These are phyloP conservation scores for Oryza glaberrima DNA, from an alignment of 176 grass and related monocot genomes.

Conservation along the genomic window DNA sequence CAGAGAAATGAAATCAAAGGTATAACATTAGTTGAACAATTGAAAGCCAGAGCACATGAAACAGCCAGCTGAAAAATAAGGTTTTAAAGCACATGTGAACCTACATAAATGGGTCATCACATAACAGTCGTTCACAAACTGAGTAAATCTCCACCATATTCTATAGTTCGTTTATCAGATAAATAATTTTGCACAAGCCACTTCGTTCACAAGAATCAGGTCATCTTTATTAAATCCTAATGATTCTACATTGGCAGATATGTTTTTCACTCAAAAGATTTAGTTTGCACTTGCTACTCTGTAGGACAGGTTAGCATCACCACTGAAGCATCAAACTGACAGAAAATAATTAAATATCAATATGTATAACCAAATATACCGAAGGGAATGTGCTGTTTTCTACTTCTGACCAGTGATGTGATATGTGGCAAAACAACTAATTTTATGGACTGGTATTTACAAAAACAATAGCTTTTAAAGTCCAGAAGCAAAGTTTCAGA, in stretches of 20 bases:
- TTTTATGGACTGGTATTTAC: neutral
- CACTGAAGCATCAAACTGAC: neutral
- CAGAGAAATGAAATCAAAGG: neutral
- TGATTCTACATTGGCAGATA: constrained; percentile 1
- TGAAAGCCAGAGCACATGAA: neutral
- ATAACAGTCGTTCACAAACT: neutral
- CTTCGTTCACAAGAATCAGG: neutral
- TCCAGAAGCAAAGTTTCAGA: neutral
- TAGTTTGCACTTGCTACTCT: neutral
- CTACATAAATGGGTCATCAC: neutral
- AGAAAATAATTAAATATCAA: neutral
- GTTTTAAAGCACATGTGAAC: neutral
- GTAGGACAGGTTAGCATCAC: neutral
- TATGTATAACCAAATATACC: neutral
- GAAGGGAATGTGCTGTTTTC: constrained; percentile 1
- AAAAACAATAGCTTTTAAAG: neutral
- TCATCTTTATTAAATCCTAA: neutral
- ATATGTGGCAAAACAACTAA: neutral
- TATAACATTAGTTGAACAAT: neutral
- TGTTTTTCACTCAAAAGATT: neutral
- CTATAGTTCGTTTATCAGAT: neutral
- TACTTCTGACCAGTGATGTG: neutral
- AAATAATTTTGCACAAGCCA: neutral
- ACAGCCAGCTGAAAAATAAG: neutral
- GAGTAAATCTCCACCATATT: neutral